Base-by-base conservation (phyloP, 768 basidiomycete species). In the Calocybe cyanea region DNA sequence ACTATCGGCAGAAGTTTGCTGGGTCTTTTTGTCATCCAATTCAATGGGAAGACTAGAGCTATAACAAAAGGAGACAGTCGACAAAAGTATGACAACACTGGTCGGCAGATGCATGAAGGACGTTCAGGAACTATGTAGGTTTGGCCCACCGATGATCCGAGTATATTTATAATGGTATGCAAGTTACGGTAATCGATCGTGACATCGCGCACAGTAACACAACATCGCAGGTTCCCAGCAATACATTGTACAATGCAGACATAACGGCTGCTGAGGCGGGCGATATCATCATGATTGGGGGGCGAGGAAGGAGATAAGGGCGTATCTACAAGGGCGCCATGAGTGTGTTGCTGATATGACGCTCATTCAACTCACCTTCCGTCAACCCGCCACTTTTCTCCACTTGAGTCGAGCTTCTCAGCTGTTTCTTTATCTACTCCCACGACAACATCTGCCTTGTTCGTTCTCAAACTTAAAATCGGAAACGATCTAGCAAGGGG, bases 381-480 rank as follows among this genome's bases (percentile, higher is more conserved):
- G 58, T 80, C 82, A 7, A 83, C 74, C 41, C 88, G 69, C 92
- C 92, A 94, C 48, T 79, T 81, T 57, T 79, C 77, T 5, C 71
- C 83, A 37, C 70, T 75, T 23, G 64, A 63, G 56, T 92, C 87
- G 2, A 94, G 66, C 40, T 72, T 67, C 49, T 87, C 83, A 0
- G 80, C 90, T 1, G 81, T 66, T 0, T 83, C 84, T 53, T 80
- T 71, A 1, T 75, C 66, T 2, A 99, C 72, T 0, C 92, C 95
- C 19, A 90, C 91, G 5, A 84, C 87, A 2, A 96, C 92, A 58
- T 97, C 93, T 0, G 95, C 95, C 63, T 99, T 99, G 71, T 87
- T 91, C 1, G 95, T 98, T 14, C 95, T 77, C 48, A 97, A 67
- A 57, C 89, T 91, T 19, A 97, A 66, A 7, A 96, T 60, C 0